phyloP scores from a whole-genome alignment of 305 asterid species.

The Euphrasia arctica region DNA sequence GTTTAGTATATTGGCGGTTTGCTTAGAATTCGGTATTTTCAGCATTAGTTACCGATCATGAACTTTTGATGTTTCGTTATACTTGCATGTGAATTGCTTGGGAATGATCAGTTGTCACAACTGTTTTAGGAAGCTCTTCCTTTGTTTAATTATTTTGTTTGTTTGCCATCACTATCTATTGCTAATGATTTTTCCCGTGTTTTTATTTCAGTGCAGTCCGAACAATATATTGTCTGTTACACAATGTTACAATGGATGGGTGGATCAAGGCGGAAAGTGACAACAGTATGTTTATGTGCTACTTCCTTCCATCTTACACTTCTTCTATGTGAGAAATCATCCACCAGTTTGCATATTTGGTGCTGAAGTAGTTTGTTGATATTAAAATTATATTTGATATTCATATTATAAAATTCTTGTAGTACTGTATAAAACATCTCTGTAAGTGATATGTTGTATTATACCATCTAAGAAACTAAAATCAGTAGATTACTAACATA shows the following conservation, averaged over 20 bases:
- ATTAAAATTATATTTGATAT: not conserved
- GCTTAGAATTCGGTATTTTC: not conserved
- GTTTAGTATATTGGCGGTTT: not conserved
- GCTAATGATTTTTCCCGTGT: conserved; percentile 8
- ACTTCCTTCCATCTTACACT: conserved; percentile 13
- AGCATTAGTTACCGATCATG: not conserved
- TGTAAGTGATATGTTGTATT: not conserved
- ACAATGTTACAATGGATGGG: conserved; percentile 99
- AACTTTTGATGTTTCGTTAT: not conserved
- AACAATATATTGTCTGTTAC: conserved; percentile 17
- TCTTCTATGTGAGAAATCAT: conserved; percentile 4
- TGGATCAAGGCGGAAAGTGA: conserved; percentile 87
- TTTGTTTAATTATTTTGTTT: not conserved
- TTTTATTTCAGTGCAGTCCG: conserved; percentile 21
- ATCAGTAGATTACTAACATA: not conserved
- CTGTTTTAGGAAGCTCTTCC: conserved; percentile 1
- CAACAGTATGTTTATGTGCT: conserved; percentile 50
- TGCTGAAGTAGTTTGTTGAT: conserved; percentile 2
- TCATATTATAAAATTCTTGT: conserved; percentile 1
- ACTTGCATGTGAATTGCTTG: conserved; percentile 1
- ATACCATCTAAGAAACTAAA: conserved; percentile 5
- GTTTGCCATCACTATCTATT: conserved; percentile 3
- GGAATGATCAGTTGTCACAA: not conserved
- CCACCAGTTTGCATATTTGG: not conserved
- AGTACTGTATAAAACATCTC: conserved; percentile 13